These are phyloP conservation scores for Blumeriella jaapii DNA, from an alignment of 2,329 filamentous ascomycete species.

Conservation along the genomic window DNA sequence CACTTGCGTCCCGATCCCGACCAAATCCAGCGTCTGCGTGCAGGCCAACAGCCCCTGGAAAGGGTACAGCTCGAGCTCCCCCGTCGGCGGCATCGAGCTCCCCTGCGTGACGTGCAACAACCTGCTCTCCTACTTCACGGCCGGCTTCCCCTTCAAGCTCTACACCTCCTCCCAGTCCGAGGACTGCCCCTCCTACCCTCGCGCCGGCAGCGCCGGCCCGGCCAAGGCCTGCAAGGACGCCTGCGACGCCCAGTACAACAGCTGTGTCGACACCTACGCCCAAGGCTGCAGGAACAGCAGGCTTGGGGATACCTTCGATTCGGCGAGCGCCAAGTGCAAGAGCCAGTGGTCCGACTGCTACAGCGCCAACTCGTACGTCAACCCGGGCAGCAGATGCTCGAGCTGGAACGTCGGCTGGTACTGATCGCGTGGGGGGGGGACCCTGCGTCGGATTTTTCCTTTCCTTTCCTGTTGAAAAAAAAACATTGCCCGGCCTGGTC, in stretches of 20 bases:
- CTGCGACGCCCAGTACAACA: slow-evolving; percentile 40
- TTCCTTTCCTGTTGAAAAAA: too few species aligned
- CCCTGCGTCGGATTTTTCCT: too few species aligned
- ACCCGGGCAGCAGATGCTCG: slow-evolving; percentile 31
- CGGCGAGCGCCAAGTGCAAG: slow-evolving; percentile 34
- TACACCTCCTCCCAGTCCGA: slow-evolving; percentile 35
- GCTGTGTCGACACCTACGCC: slow-evolving; percentile 38
- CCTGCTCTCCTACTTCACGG: slow-evolving; percentile 30
- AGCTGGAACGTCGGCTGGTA: slow-evolving; percentile 24
- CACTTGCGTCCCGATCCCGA: slow-evolving; percentile 34
- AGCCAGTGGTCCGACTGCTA: slow-evolving; percentile 40
- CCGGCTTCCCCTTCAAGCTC: slow-evolving; percentile 38
- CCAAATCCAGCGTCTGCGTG: slow-evolving; percentile 36
- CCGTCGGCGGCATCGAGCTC: slow-evolving; percentile 40
- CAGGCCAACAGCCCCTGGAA: slow-evolving; percentile 44
- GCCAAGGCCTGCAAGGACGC: slow-evolving; percentile 38
- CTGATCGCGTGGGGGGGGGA: too few species aligned
- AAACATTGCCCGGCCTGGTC: too few species aligned
- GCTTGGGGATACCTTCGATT: slow-evolving; percentile 19
- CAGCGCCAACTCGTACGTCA: slow-evolving; percentile 31
- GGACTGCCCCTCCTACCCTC: slow-evolving; percentile 35
- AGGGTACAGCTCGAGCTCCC: slow-evolving; percentile 55
- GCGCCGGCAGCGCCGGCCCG: slow-evolving; percentile 26
- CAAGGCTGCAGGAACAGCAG: slow-evolving; percentile 33
- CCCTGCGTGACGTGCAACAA: slow-evolving; percentile 46